Evolutionary conservation across 768 basidiomycete species (phyloP).

Genomic region (Mycena galericulata): DNA sequence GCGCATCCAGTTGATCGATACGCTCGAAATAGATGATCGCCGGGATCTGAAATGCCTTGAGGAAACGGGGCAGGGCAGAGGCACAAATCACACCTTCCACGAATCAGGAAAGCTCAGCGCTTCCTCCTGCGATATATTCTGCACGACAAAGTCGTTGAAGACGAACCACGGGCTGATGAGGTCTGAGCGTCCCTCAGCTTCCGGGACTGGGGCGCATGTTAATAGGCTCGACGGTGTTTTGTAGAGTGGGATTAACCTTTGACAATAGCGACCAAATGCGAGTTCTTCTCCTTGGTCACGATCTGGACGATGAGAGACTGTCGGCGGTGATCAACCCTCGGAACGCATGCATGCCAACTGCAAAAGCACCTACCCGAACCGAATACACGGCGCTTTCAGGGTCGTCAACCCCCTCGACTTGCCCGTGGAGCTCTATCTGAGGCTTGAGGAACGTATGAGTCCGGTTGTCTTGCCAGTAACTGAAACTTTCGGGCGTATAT

Average conservation of each 20-base stretch:
- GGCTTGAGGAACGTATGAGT: constrained; percentile 71
- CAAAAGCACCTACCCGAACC: constrained; percentile 67
- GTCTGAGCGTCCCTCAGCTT: constrained; percentile 61
- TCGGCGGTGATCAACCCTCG: background rate
- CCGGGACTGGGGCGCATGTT: constrained; percentile 66
- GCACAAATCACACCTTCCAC: constrained; percentile 83
- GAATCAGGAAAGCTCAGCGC: constrained; percentile 87
- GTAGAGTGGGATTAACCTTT: constrained; percentile 63
- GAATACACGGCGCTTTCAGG: constrained; percentile 70
- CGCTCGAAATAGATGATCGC: constrained; percentile 93
- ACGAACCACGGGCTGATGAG: constrained; percentile 81
- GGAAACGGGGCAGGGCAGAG: constrained; percentile 6
- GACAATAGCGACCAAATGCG: constrained; percentile 90
- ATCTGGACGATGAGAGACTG: constrained; percentile 90
- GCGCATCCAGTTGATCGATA: constrained; percentile 62
- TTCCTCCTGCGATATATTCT: constrained; percentile 86
- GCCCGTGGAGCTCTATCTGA: constrained; percentile 66
- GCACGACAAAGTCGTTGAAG: constrained; percentile 97
- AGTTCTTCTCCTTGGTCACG: constrained; percentile 72
- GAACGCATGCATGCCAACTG: background rate
- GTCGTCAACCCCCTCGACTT: constrained; percentile 70
- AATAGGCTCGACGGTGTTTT: background rate
- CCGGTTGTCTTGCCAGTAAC: constrained; percentile 80
- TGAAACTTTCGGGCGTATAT: constrained; percentile 77
- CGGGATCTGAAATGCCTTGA: constrained; percentile 68